Conservation (phyloP, 2,329 filamentous ascomycete species). For the Curvularia sp. region DNA sequence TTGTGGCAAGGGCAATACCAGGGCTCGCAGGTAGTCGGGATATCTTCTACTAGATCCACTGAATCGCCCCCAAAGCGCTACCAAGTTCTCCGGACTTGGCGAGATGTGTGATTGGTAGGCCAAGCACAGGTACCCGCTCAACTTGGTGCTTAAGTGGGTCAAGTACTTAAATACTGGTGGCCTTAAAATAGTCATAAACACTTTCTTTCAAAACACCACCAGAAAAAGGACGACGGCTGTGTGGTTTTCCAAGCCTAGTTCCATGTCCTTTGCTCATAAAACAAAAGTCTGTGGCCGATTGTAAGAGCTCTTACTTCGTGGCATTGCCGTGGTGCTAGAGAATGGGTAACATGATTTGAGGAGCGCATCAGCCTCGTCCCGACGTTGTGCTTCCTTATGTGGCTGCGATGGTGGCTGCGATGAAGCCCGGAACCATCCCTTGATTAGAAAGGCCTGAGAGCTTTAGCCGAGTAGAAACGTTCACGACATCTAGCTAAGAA, state of each 20-base stretch:
- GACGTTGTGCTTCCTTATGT: not conserved
- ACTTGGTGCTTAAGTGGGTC: not conserved
- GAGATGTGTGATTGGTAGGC: not conserved
- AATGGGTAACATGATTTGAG: not conserved
- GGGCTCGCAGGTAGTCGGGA: not conserved
- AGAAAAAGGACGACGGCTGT: not conserved
- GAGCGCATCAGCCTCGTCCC: not conserved
- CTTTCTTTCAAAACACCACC: not conserved
- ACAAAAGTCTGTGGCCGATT: too few relatives aligned
- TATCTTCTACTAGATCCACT: not conserved
- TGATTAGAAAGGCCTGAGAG: not conserved
- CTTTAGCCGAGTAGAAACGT: not conserved
- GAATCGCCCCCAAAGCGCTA: not conserved
- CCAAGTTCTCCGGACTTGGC: not conserved
- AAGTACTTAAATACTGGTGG: not conserved
- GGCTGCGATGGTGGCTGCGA: not conserved
- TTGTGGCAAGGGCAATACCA: not conserved
- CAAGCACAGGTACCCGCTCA: not conserved
- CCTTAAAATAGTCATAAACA: not conserved
- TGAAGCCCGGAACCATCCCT: not conserved
- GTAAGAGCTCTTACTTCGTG: too few relatives aligned
- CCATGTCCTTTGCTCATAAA: too few relatives aligned
- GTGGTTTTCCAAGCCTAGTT: too few relatives aligned
- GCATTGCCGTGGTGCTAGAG: not conserved
- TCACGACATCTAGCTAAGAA: not conserved